A percentile compares a stretch with the other conserved stretches of the same genome.
phyloP scores from a whole-genome alignment of 306 rosid species.

The Hylodesmum podocarpum region DNA sequence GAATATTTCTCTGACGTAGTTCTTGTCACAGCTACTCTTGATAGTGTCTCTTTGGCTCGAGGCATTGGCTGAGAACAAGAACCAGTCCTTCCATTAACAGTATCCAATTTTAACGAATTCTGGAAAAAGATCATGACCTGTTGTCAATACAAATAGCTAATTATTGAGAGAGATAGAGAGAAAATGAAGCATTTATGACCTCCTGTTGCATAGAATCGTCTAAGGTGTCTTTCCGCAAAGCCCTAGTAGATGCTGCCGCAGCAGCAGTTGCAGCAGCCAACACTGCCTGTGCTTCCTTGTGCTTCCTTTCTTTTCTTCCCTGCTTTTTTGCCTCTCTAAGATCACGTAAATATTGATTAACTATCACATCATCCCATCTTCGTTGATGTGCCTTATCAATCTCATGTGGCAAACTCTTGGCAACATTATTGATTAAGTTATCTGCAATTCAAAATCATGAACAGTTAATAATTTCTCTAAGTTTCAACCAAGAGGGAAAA shows the following conservation, averaged over 20 bases:
- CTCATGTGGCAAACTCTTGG: slow-evolving; percentile 76
- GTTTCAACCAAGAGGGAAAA: neutral
- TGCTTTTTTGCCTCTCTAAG: slow-evolving; percentile 95
- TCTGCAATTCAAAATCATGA: slow-evolving; percentile 54
- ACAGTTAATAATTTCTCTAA: slow-evolving; percentile 4
- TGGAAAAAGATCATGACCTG: slow-evolving; percentile 29
- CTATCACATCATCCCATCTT: slow-evolving; percentile 88
- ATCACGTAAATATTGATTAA: slow-evolving; percentile 70
- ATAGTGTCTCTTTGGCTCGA: slow-evolving; percentile 80
- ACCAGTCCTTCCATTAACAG: slow-evolving; percentile 53
- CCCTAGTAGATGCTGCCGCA: slow-evolving; percentile 92
- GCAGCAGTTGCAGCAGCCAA: slow-evolving; percentile 99
- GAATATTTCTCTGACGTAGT: slow-evolving; percentile 67
- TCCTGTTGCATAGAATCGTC: slow-evolving; percentile 73
- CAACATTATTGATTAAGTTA: slow-evolving; percentile 56
- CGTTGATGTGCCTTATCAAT: slow-evolving; percentile 59
- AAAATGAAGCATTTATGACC: slow-evolving; percentile 43
- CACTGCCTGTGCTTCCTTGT: slow-evolving; percentile 97
- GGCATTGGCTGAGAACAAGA: slow-evolving; percentile 72
- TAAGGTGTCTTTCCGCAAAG: slow-evolving; percentile 76
- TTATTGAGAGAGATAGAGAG: neutral
- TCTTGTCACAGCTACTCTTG: slow-evolving; percentile 70
- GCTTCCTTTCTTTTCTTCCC: slow-evolving; percentile 92
- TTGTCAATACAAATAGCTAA: slow-evolving; percentile 9
- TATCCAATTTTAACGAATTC: slow-evolving; percentile 53